phyloP scores from a whole-genome alignment of 2,329 filamentous ascomycete species.

The Trichophyton schoenleinii region DNA sequence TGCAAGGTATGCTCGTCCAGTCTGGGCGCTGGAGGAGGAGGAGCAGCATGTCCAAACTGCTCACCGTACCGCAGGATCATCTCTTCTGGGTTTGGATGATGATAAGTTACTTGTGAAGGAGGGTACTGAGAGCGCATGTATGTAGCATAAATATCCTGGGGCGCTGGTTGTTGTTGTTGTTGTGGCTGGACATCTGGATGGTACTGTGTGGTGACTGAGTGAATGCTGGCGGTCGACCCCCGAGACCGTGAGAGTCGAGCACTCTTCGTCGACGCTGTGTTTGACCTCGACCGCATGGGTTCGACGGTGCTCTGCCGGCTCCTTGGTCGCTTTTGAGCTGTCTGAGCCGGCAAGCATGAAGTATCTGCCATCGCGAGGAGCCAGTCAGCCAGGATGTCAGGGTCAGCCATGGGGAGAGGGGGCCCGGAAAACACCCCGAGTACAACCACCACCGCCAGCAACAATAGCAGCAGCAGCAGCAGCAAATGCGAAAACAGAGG shows the following conservation, averaged over 20 bases:
- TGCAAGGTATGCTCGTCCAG: constrained; percentile 28
- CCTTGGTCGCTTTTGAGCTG: constrained; percentile 26
- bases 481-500: neutral
- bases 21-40: constrained; percentile 21
- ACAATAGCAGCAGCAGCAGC: too few relatives aligned
- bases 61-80: constrained; percentile 35
- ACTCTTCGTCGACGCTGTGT: constrained; percentile 28
- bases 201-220: constrained; percentile 35
- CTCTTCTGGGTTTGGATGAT: constrained; percentile 30
- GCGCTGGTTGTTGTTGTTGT: constrained; percentile 10
- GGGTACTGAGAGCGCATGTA: constrained; percentile 27
- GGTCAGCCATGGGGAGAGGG: neutral
- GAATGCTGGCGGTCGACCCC: constrained; percentile 37
- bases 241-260: constrained; percentile 33
- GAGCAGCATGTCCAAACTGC: constrained; percentile 27
- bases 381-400: neutral
- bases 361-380: neutral
- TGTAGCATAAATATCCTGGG: constrained; percentile 25
- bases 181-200: constrained; percentile 29
- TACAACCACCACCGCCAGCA: neutral
- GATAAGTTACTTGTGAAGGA: constrained; percentile 26
- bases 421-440: neutral
- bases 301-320: constrained; percentile 32
- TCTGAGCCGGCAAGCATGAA: constrained; percentile 22
- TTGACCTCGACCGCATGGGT: constrained; percentile 30